Base-by-base conservation (phyloP, 345 rosid species). In the Pseudoturritis turrita region DNA sequence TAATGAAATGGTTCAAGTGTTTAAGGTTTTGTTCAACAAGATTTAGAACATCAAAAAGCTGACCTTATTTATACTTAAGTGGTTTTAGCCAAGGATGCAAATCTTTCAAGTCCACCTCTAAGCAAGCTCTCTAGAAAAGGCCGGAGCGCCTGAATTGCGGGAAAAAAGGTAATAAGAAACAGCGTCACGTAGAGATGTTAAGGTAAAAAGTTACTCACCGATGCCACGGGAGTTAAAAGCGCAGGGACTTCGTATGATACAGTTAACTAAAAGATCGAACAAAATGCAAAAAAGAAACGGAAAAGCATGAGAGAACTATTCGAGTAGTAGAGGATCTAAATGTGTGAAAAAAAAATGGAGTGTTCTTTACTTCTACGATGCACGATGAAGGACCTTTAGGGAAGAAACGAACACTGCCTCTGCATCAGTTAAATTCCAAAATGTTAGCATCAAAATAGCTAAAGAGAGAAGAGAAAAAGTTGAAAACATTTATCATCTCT, bases 171-270 rank as follows among this genome's bases (percentile, higher is more conserved):
- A 25, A 67, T 52, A 29, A 52, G 57, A 33, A 47, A 33, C 18
- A 40, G 6, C 1, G 0, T 29, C 7, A 54, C 35, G 12, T 52
- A 60, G 49, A 50, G 61, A 52, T 28, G 65, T 36, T 4, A 37
- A 53, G 41, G 61, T 29, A 31, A 74, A 51, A 46, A 47, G 37
- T 23, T 75, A n/a, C 90, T 86, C 79, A 91, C 97, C 22, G 96
- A 79, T 81, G 97, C 96, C 59, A 95, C 85, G 0, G 97, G 99
- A 50, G 37, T 45, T 73, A 95, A 66, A 40, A 95, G 79, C 47
- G 79, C 83, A 67, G 99, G 99, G 81, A 95, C 90, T 80, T 95
- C 96, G 41, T 95, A 95, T 40, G 99, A 89, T 62, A 91, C 90
- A 0, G 96, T 95, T 45, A 95, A 87, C 99, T 95, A 89, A 51